These are phyloP conservation scores for Sabuloglossum arenarium DNA, from an alignment of 495 filamentous ascomycete genomes.

Conservation along the genomic window DNA sequence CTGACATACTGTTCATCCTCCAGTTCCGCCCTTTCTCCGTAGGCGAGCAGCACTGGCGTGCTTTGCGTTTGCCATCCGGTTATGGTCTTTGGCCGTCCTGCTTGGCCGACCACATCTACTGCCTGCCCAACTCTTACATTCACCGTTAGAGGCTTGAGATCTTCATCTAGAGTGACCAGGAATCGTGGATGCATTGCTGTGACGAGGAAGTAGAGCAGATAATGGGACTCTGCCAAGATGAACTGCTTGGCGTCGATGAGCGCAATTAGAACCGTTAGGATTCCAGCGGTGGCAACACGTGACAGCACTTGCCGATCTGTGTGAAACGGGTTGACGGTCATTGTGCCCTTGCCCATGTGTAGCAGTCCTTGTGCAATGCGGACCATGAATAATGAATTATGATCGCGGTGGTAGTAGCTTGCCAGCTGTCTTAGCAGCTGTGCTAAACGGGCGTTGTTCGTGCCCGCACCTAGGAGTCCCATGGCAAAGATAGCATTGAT, in stretches of 20 bases:
- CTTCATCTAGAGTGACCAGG: conserved; percentile 86
- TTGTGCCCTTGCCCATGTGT: conserved; percentile 98
- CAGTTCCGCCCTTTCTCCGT: conserved; percentile 88
- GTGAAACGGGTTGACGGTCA: conserved; percentile 92
- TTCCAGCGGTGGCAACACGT: conserved; percentile 68
- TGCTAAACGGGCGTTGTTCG: conserved; percentile 92
- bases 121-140: conserved; percentile 96
- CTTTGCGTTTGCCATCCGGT: conserved; percentile 99
- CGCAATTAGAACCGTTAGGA: conserved; percentile 75
- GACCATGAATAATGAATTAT: conserved; percentile 94
- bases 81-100: conserved; percentile 93
- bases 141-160: conserved; percentile 80
- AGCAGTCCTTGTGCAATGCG: conserved; percentile 92
- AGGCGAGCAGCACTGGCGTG: conserved; percentile 78
- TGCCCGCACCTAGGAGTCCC: conserved; percentile 90
- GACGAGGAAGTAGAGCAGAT: conserved; percentile 91
- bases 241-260: conserved; percentile 93
- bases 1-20: conserved; percentile 95
- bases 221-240: conserved; percentile 72
- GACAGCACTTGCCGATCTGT: conserved; percentile 92
- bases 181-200: conserved; percentile 96
- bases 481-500: conserved; percentile 98
- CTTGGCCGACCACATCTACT: conserved; percentile 94
- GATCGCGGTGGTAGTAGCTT: conserved; percentile 93
- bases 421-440: conserved; percentile 88